phyloP scores from a whole-genome alignment of 345 rosid genomes.

The Reutealis trisperma region DNA sequence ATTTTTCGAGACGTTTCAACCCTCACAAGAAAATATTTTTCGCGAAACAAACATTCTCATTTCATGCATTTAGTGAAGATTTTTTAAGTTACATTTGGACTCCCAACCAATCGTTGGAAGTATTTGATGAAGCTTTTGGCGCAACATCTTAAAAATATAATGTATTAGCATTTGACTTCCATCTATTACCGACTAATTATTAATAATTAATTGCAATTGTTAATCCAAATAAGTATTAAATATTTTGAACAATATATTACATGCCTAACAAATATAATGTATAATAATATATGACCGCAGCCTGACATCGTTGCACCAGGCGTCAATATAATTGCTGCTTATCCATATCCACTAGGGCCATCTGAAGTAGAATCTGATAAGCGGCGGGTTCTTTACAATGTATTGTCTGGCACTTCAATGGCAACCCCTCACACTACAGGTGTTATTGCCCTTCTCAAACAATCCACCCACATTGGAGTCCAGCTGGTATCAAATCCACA shows the following conservation, averaged over 20 bases:
- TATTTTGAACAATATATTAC: not conserved
- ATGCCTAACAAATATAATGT: not conserved
- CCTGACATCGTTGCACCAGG: constrained; percentile 52
- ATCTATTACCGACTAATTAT: too few species aligned
- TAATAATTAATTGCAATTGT: too few species aligned
- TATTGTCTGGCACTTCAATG: constrained; percentile 43
- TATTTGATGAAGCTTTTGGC: too few species aligned
- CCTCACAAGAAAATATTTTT: too few species aligned
- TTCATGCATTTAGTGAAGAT: too few species aligned
- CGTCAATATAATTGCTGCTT: constrained; percentile 42
- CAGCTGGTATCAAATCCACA: constrained; percentile 50
- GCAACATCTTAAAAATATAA: too few species aligned
- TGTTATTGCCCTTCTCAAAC: constrained; percentile 43
- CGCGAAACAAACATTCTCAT: too few species aligned
- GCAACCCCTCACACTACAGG: constrained; percentile 44
- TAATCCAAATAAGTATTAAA: too few species aligned
- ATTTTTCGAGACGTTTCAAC: too few species aligned
- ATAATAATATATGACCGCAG: constrained; percentile 9
- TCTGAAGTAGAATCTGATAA: not conserved
- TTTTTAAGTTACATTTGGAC: too few species aligned
- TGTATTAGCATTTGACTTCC: too few species aligned
- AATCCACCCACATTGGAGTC: constrained; percentile 46
- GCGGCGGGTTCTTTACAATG: constrained; percentile 14
- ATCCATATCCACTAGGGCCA: constrained; percentile 16
- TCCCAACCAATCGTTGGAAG: too few species aligned